Evolutionary conservation across 176 grass and related monocot species (phyloP).

Genomic region (Pontederia paniculata): DNA sequence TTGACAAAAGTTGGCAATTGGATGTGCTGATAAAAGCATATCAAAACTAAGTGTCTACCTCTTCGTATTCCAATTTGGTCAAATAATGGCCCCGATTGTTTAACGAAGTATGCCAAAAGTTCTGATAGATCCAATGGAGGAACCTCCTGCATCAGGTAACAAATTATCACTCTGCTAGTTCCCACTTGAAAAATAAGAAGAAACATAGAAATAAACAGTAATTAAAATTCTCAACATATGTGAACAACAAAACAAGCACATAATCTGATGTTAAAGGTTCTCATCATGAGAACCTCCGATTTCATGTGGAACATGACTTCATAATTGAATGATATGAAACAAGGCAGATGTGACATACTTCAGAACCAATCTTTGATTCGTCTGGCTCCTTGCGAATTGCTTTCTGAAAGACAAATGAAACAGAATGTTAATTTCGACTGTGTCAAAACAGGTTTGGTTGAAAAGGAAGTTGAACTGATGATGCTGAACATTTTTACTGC

Average conservation of each 20-base stretch:
- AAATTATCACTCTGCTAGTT: constrained; percentile 5
- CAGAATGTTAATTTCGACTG: not conserved
- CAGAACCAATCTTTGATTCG: constrained; percentile 48
- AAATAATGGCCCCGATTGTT: constrained; percentile 73
- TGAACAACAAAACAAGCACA: too few species aligned
- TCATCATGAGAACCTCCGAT: too few species aligned
- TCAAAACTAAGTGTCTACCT: constrained; percentile 26
- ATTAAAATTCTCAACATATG: not conserved
- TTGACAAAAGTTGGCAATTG: too few species aligned
- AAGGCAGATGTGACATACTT: not conserved
- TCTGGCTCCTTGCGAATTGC: constrained; percentile 36
- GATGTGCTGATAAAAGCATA: not conserved
- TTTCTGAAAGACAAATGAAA: constrained; percentile 39
- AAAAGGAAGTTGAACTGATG: too few species aligned
- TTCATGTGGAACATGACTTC: too few species aligned
- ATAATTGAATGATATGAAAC: not conserved
- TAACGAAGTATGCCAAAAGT: constrained; percentile 61
- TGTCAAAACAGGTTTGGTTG: not conserved
- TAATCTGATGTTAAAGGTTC: too few species aligned
- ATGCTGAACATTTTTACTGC: too few species aligned
- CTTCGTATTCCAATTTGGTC: constrained; percentile 65
- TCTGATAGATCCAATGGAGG: constrained; percentile 60
- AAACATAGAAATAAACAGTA: constrained; percentile 8
- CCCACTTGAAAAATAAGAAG: too few species aligned
- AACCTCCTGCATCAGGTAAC: constrained; percentile 32